Percentiles rank a stretch among this genome's conserved stretches.
Evolutionary conservation across 108 stramenopile species (phyloP).

Genomic region (Pseudonitzschia multistriata): DNA sequence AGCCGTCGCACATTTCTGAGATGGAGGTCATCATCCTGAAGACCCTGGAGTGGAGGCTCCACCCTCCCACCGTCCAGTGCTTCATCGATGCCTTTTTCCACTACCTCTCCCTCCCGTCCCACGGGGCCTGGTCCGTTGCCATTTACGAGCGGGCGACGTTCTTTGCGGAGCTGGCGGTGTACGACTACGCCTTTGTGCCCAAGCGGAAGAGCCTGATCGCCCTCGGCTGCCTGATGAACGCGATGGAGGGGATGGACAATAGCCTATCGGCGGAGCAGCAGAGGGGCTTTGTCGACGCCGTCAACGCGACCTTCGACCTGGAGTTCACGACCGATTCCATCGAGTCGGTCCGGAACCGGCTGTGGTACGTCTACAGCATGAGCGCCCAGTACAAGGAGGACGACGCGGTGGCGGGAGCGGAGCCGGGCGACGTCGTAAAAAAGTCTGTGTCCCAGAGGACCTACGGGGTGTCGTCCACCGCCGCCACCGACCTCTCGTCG

Average conservation of each 20-base stretch:
- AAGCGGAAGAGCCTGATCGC: slow-evolving; percentile 43
- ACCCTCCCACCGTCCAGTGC: slow-evolving; percentile 49
- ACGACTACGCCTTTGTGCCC: slow-evolving; percentile 64
- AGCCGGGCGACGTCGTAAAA: not conserved
- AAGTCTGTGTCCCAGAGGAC: not conserved
- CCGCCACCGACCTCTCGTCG: not conserved
- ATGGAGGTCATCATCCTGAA: slow-evolving; percentile 53
- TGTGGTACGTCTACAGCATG: slow-evolving; percentile 50
- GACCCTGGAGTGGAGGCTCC: slow-evolving; percentile 45
- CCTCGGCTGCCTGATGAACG: slow-evolving; percentile 45
- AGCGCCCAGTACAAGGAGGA: slow-evolving; percentile 38
- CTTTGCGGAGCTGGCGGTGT: slow-evolving; percentile 66
- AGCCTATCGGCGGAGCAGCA: not conserved
- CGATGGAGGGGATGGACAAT: slow-evolving; percentile 28
- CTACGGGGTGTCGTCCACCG: too few species aligned
- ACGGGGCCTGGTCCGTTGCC: not conserved
- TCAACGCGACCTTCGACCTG: slow-evolving; percentile 7
- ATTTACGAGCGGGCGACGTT: slow-evolving; percentile 46
- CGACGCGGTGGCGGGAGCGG: not conserved
- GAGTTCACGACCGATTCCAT: not conserved
- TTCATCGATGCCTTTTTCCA: slow-evolving; percentile 34
- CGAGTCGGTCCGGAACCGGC: slow-evolving; percentile 28
- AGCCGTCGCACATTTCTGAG: slow-evolving; percentile 36
- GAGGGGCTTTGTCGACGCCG: not conserved
- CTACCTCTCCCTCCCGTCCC: not conserved